Evolutionary conservation across 148 eudicot genomes (phyloP), one percentile per base, ranked within the genome.

Genomic region (Linanthus parryae): DNA sequence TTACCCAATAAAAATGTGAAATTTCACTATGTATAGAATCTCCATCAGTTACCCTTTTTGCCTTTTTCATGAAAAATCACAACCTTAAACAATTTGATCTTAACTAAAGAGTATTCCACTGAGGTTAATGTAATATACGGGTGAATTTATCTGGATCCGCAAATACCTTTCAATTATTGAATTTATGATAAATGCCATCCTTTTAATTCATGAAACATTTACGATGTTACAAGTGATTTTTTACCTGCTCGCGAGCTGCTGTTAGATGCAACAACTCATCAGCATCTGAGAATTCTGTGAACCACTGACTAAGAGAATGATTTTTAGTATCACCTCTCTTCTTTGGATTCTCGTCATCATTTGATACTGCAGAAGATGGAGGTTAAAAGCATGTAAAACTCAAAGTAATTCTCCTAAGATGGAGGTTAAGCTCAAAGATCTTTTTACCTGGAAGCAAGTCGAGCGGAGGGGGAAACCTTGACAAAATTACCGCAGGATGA

Each of bases 241-340:
- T 62, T 26, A 87, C 95, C 95, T 78, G 91, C 38, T 83, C 88
- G 53, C 92, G 91, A 60, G 92, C 88, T 30, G 87, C 88, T 57
- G 92, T 77, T 57, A 87, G 81, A 73, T 78, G 78, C 19, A 78
- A 74, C 40, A 83, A 82, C 66, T 83, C 96, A 45, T 81, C 88
- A 8, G 77, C 81, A 66, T 87, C 92, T 0, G 96, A 83, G 72
- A 87, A 87, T 67, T 76, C 78, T 33, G 48, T 47, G 48, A 80
- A 87, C 88, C 83, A 83, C 34, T 71, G 96, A 60, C 70, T 61
- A 34, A 78, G 66, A 6, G 80, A 68, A 52, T 83, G 85, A 53
- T 78, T 71, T 67, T 80, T 87, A 54, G 70, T 72, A 35, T 61
- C 67, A 23, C 74, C 73, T 63, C 65, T 65, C 62, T 72, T 73